Evolutionary conservation across 805 yeast genomes (phyloP).

Genomic region (Kluyveromyces lactis): DNA sequence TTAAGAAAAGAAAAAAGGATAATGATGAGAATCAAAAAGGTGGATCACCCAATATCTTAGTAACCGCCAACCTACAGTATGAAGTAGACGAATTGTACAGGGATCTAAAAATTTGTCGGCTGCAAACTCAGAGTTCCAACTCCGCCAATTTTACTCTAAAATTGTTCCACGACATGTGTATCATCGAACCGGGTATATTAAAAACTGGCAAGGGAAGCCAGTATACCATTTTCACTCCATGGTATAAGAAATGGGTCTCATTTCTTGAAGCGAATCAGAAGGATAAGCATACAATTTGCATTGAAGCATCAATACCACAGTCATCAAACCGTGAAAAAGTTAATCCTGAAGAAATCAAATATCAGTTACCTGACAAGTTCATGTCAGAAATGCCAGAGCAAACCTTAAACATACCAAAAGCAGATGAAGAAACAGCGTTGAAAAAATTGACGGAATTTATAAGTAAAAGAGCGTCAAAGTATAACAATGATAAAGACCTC

Average conservation of each 20-base stretch:
- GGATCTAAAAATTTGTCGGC: slow-evolving; percentile 18
- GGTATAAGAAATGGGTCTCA: slow-evolving; percentile 38
- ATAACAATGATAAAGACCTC: slow-evolving; percentile 15
- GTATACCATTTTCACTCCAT: slow-evolving; percentile 41
- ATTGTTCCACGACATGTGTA: slow-evolving; percentile 35
- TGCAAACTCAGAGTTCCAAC: slow-evolving; percentile 9
- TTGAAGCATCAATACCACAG: neutral
- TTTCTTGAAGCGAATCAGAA: slow-evolving; percentile 17
- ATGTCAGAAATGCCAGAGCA: slow-evolving; percentile 10
- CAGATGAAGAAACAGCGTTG: slow-evolving; percentile 15
- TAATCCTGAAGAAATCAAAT: slow-evolving; percentile 8
- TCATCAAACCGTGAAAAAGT: neutral
- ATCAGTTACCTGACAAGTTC: slow-evolving; percentile 15
- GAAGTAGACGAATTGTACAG: slow-evolving; percentile 30
- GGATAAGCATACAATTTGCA: neutral
- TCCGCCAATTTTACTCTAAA: slow-evolving; percentile 10
- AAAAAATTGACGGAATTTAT: slow-evolving; percentile 15
- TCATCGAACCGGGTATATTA: slow-evolving; percentile 34
- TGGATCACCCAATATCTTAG: slow-evolving; percentile 3
- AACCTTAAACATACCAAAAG: slow-evolving; percentile 9
- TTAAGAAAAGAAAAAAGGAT: neutral
- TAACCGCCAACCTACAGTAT: slow-evolving; percentile 29
- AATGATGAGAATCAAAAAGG: neutral
- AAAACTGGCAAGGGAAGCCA: slow-evolving; percentile 36
- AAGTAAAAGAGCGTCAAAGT: slow-evolving; percentile 8